These are phyloP conservation scores for Phylloporus scabripes DNA, from an alignment of 768 basidiomycete genomes.

Conservation along the genomic window DNA sequence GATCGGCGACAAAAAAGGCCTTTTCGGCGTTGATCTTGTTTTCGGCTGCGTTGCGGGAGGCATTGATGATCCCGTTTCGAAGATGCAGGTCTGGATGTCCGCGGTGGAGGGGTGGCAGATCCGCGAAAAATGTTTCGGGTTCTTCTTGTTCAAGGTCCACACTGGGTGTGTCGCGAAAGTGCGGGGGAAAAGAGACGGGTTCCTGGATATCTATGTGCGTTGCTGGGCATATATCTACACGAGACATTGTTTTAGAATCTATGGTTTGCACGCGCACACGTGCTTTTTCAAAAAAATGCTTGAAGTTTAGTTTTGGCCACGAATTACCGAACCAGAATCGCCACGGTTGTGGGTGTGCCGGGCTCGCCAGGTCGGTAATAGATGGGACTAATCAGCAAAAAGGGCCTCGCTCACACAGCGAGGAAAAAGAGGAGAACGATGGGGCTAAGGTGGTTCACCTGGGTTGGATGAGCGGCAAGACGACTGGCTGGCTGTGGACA, in stretches of 20 bases:
- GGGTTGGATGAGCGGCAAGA: slow-evolving; percentile 19
- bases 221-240: slow-evolving; percentile 43
- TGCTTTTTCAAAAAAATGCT: slow-evolving; percentile 22
- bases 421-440: slow-evolving; percentile 49
- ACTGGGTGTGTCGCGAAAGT: slow-evolving; percentile 20
- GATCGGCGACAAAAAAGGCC: slow-evolving; percentile 95
- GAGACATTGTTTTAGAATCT: slow-evolving; percentile 46
- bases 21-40: slow-evolving; percentile 75
- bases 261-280: slow-evolving; percentile 24
- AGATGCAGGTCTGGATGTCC: slow-evolving; percentile 74
- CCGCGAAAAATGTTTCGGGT: slow-evolving; percentile 49
- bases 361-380: slow-evolving; percentile 55
- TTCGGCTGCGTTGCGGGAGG: slow-evolving; percentile 45
- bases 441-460: slow-evolving; percentile 77
- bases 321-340: slow-evolving; percentile 71
- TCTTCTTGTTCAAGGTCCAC: slow-evolving; percentile 16
- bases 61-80: slow-evolving; percentile 69
- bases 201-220: slow-evolving; percentile 26
- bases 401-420: slow-evolving; percentile 68
- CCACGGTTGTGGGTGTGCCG: slow-evolving; percentile 63
- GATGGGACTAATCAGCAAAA: slow-evolving; percentile 38
- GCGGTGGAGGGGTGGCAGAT: slow-evolving; percentile 58
- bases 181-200: slow-evolving; percentile 28
- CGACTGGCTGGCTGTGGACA: slow-evolving; percentile 22
- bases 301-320: slow-evolving; percentile 31